Evolutionary conservation across 768 basidiomycete species (phyloP), one percentile per base, ranked within the genome.

Genomic region (Sporobolomyces roseus): DNA sequence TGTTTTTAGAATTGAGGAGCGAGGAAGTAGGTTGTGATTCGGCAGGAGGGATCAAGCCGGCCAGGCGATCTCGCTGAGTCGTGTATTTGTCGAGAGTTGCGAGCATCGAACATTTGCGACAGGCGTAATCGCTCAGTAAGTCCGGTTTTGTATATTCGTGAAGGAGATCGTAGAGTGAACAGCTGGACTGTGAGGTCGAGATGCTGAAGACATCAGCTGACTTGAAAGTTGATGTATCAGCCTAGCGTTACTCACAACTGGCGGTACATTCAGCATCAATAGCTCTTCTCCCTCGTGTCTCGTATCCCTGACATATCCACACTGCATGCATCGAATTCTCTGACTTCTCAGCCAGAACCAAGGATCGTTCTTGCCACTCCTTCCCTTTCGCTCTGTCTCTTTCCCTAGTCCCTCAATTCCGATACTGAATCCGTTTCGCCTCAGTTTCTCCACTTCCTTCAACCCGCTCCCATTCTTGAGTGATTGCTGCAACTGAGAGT

Each of bases 261-360:
- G 81, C 25, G 90, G 90, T 19, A 91, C 80, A 33, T 87, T 83
- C 49, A 93, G 80, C 77, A 90, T 88, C 85, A 89, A 86, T 74
- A 86, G 91, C 77, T 93, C 89, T 72, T 93, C 88, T 2, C 87
- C 81, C 77, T 91, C 93, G 77, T 88, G 92, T 88, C 89, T 91
- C 70, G 92, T 91, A 70, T 67, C 78, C 56, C 33, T 76, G 63
- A 4, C 91, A 89, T 94, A 97, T 23, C 91, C 92, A 76, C 94
- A 97, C 56, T 85, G 83, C 53, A 89, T 83, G 75, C 94, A 97
- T 71, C 88, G 90, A 65, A 93, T 81, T 68, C 92, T 81, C 74
- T 94, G 91, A 3, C 93, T 92, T 2, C 91, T 91, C 68, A 97
- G 80, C 1, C 91, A 92, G 71, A 94, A 91, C 74, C 92, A 94